Evolutionary conservation across 139 green algal species (phyloP).

Genomic region (Zygnema circumcarinatum): DNA sequence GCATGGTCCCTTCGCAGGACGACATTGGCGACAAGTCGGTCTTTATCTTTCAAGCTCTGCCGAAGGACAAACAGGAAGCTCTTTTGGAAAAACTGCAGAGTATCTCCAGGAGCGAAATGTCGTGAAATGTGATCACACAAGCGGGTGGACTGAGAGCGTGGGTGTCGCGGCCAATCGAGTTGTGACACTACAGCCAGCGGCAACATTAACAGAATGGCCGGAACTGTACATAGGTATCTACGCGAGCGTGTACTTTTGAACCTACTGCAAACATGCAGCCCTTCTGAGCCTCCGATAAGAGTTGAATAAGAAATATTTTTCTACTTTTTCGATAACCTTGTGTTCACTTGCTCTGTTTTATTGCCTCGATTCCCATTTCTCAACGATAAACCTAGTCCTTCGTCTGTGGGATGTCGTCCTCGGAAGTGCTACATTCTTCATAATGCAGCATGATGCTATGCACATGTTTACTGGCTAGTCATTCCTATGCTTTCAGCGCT

Average conservation of each 20-base stretch:
- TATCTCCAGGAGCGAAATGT: background rate
- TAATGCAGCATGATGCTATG: too few relatives aligned
- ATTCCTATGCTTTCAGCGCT: too few relatives aligned
- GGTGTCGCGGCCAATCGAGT: background rate
- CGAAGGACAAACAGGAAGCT: constrained; percentile 41
- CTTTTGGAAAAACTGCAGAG: background rate
- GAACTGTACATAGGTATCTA: background rate
- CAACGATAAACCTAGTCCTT: background rate
- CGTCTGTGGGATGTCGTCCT: too few relatives aligned
- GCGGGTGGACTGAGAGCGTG: background rate
- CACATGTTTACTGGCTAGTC: too few relatives aligned
- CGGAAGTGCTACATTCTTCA: too few relatives aligned
- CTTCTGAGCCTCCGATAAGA: background rate
- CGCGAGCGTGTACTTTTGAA: background rate
- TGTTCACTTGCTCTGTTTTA: too few relatives aligned
- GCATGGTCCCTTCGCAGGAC: constrained; percentile 70
- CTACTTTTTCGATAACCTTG: too few relatives aligned
- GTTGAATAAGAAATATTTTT: background rate
- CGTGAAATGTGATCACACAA: background rate
- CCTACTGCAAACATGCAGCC: background rate
- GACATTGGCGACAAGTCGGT: constrained; percentile 94
- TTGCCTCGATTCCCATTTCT: background rate
- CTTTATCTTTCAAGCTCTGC: constrained; percentile 70
- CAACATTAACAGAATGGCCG: background rate
- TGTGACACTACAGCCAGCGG: background rate